phyloP scores from a whole-genome alignment of 2,329 filamentous ascomycete species.

The Cryphonectria naterciae region DNA sequence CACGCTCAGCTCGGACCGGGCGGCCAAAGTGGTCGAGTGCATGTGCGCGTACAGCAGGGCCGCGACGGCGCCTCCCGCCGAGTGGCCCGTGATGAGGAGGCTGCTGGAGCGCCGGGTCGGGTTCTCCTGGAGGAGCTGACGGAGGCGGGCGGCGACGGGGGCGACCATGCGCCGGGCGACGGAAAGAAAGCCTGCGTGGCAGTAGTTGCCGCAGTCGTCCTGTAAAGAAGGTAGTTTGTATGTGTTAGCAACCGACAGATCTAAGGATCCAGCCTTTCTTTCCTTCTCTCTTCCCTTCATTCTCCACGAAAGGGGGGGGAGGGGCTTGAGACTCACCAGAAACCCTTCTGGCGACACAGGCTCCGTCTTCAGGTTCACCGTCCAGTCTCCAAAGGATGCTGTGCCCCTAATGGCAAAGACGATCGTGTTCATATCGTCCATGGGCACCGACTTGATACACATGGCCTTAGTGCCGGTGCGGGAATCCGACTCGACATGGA shows the following conservation, averaged over 20 bases:
- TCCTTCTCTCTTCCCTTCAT: neutral
- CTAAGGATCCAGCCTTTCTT: neutral
- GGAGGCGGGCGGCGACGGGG: slow-evolving; percentile 72
- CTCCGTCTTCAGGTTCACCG: slow-evolving; percentile 75
- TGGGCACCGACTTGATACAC: slow-evolving; percentile 79
- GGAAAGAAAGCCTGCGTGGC: slow-evolving; percentile 78
- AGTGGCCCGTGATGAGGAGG: slow-evolving; percentile 83
- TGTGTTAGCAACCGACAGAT: neutral
- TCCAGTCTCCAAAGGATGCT: slow-evolving; percentile 82
- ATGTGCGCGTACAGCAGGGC: slow-evolving; percentile 82
- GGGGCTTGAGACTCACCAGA: slow-evolving; percentile 48
- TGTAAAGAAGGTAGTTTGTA: slow-evolving; percentile 28
- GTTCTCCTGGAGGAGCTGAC: slow-evolving; percentile 72
- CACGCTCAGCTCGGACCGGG: slow-evolving; percentile 69
- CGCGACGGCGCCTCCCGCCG: slow-evolving; percentile 83
- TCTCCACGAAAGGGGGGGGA: neutral
- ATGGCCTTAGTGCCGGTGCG: slow-evolving; percentile 79
- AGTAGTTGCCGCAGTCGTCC: slow-evolving; percentile 77
- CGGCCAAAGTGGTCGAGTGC: slow-evolving; percentile 59
- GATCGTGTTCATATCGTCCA: slow-evolving; percentile 77
- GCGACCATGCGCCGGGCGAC: slow-evolving; percentile 76
- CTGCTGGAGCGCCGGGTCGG: slow-evolving; percentile 68
- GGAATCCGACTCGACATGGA: slow-evolving; percentile 74
- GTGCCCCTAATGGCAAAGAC: slow-evolving; percentile 85
- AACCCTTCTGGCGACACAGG: slow-evolving; percentile 70